Evolutionary conservation across 805 yeast genomes (phyloP), one percentile per base, ranked within the genome.

Genomic region (Sugiyamaella qingdaonensis): DNA sequence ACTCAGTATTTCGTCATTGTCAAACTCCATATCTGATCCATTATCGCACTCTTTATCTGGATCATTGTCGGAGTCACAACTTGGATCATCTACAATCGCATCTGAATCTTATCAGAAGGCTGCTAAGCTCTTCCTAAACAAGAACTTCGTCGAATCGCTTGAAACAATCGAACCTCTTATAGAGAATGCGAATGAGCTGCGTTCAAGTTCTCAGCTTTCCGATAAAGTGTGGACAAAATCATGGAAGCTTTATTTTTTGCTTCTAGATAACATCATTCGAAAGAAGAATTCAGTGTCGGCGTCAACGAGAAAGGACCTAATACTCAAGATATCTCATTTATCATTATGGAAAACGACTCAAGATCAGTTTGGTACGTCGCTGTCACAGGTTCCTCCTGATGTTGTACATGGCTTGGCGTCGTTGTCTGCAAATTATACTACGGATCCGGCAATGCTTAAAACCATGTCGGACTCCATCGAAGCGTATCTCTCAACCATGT

Each of bases 171-270:
- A 49, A 36, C 57, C 55, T 9, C 37, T 58, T 2, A 14, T 58
- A 10, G 43, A 33, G 10, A 41, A 51, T 13, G 48, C 49, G 7
- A 16, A 42, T 5, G 21, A 34, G 8, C 36, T 45, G 18, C 18
- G 37, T 29, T 10, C 44, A 27, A 18, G 49, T 29, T 51, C 41
- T n/a, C 45, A 49, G 37, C 37, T 55, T 7, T 27, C 53, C 2
- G 51, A 55, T 13, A 54, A 44, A 19, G 47, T 47, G n/a, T 55
- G 60, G 58, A 47, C 45, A 36, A 55, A 49, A 37, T 42, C 54
- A 29, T 59, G 62, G 62, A 58, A 52, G 18, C 47, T 59, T 14
- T 59, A 59, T 36, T 36, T 58, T 7, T 56, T 58, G 13, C 42
- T 59, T 13, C 16, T 56, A 7, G 59, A 59, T 46, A 39, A 19